Conservation (phyloP, 1,284 basidiomycete genomes). For the Malassezia obtusa region DNA sequence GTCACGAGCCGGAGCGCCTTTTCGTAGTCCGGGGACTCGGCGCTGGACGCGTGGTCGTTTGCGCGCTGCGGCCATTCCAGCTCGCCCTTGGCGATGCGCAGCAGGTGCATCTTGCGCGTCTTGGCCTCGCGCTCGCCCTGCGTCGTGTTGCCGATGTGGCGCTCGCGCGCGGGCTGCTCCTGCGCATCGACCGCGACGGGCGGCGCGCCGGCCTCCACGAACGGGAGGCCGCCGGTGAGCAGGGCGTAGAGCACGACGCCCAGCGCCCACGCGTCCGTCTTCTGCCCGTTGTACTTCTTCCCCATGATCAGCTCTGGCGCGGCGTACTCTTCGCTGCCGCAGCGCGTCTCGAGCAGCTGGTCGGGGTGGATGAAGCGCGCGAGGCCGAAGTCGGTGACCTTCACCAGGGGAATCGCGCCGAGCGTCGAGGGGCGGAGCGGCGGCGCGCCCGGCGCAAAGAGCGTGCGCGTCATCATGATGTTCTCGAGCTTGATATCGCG, state of each 20-base stretch:
- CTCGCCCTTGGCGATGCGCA: slow-evolving; percentile 46
- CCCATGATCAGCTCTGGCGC: slow-evolving; percentile 79
- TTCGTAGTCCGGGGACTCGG: slow-evolving; percentile 16
- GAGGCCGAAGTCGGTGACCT: slow-evolving; percentile 81
- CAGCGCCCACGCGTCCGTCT: slow-evolving; percentile 81
- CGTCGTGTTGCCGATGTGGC: slow-evolving; percentile 12
- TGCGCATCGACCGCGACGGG: neutral
- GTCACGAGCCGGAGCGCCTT: slow-evolving; percentile 31
- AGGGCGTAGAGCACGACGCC: slow-evolving; percentile 74
- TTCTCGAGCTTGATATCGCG: slow-evolving; percentile 87
- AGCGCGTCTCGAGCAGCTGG: slow-evolving; percentile 70
- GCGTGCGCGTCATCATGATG: slow-evolving; percentile 34
- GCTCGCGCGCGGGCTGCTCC: slow-evolving; percentile 7
- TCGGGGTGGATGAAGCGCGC: slow-evolving; percentile 69
- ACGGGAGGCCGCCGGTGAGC: slow-evolving; percentile 55
- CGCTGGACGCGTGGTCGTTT: slow-evolving; percentile 30
- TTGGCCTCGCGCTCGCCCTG: slow-evolving; percentile 24
- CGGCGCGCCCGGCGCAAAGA: slow-evolving; percentile 17
- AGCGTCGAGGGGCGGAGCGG: slow-evolving; percentile 24
- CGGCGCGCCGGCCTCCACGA: slow-evolving; percentile 29
- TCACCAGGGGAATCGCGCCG: slow-evolving; percentile 60
- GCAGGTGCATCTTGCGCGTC: slow-evolving; percentile 35
- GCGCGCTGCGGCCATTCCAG: slow-evolving; percentile 49
- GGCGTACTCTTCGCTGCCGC: slow-evolving; percentile 82
- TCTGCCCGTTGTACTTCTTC: slow-evolving; percentile 67